Evolutionary conservation across 1,139 yeast species (phyloP).

Genomic region (Saccharomycopsis crataegensis): DNA sequence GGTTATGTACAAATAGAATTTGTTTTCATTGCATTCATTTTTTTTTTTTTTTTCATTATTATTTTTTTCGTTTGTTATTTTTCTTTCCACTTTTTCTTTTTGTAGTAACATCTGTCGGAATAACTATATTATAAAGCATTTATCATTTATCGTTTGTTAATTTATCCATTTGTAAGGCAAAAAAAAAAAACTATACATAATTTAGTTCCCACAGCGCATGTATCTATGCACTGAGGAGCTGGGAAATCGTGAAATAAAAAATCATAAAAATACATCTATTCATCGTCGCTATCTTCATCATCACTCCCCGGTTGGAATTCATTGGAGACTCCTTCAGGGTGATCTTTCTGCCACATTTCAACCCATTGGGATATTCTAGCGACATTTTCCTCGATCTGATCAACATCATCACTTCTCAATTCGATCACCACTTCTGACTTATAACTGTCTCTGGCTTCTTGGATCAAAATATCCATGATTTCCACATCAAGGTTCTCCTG

Average conservation of each 20-base stretch:
- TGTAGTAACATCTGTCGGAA: not conserved
- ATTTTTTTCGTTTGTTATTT: not conserved
- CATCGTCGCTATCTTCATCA: conserved; percentile 3
- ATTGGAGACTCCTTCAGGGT: conserved; percentile 23
- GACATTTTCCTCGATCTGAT: conserved; percentile 74
- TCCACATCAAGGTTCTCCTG: conserved; percentile 94
- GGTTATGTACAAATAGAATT: not conserved
- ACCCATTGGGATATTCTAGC: conserved; percentile 71
- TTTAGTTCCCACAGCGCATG: too few relatives aligned
- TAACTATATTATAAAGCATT: too few relatives aligned
- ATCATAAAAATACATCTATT: not conserved
- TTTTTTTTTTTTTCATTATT: conserved; percentile 1
- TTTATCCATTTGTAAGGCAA: too few relatives aligned
- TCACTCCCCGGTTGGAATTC: conserved; percentile 15
- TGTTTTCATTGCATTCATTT: not conserved
- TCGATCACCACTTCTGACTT: conserved; percentile 77
- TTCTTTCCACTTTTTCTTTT: not conserved
- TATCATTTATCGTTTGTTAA: too few relatives aligned
- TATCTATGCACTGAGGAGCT: not conserved
- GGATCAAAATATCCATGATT: conserved; percentile 85
- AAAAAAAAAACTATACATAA: too few relatives aligned
- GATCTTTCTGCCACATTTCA: conserved; percentile 50
- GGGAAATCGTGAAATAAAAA: not conserved
- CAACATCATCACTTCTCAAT: conserved; percentile 60
- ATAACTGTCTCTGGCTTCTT: conserved; percentile 81